A percentile compares a stretch with the other conserved stretches of the same genome.
Evolutionary conservation across 2,329 filamentous ascomycete species (phyloP).

Genomic region (Furcasterigmium sp.): DNA sequence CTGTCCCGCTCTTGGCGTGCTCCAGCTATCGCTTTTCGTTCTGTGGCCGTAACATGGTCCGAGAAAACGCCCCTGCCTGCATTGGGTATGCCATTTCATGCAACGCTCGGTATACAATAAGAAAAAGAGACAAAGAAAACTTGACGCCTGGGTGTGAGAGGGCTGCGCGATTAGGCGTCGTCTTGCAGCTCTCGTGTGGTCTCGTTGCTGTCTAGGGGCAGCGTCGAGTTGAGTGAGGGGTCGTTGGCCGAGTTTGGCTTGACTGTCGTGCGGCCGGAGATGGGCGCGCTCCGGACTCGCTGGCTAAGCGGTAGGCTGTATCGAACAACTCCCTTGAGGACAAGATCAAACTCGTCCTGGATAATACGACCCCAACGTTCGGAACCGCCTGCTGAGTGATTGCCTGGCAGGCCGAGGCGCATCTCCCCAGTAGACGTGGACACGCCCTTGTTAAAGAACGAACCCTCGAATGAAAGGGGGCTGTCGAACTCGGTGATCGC

Average conservation of each 20-base stretch:
- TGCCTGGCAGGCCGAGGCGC: slow-evolving; percentile 76
- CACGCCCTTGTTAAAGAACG: slow-evolving; percentile 70
- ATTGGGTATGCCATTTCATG: slow-evolving; percentile 21
- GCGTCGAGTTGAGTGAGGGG: slow-evolving; percentile 35
- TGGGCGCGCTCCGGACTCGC: slow-evolving; percentile 52
- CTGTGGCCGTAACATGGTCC: neutral
- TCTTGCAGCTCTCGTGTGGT: slow-evolving; percentile 6
- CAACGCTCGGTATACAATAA: slow-evolving; percentile 33
- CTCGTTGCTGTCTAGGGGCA: slow-evolving; percentile 11
- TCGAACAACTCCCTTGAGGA: slow-evolving; percentile 84
- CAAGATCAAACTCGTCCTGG: slow-evolving; percentile 87
- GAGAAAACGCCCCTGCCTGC: slow-evolving; percentile 8
- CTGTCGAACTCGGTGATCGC: slow-evolving; percentile 84
- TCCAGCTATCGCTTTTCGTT: slow-evolving; percentile 1
- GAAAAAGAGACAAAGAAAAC: slow-evolving; percentile 19
- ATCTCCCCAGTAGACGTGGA: slow-evolving; percentile 78
- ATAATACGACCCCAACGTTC: slow-evolving; percentile 88
- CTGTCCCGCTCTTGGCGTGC: slow-evolving; percentile 5
- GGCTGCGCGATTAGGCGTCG: too few relatives aligned
- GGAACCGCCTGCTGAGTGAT: slow-evolving; percentile 79
- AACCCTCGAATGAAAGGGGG: slow-evolving; percentile 81
- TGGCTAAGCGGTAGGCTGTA: slow-evolving; percentile 65
- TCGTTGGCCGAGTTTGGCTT: slow-evolving; percentile 59
- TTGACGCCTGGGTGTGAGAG: slow-evolving; percentile 5
- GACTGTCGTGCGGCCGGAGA: slow-evolving; percentile 54